Conservation (phyloP, 257 asterid genomes). For the Euphrasia confusa region DNA sequence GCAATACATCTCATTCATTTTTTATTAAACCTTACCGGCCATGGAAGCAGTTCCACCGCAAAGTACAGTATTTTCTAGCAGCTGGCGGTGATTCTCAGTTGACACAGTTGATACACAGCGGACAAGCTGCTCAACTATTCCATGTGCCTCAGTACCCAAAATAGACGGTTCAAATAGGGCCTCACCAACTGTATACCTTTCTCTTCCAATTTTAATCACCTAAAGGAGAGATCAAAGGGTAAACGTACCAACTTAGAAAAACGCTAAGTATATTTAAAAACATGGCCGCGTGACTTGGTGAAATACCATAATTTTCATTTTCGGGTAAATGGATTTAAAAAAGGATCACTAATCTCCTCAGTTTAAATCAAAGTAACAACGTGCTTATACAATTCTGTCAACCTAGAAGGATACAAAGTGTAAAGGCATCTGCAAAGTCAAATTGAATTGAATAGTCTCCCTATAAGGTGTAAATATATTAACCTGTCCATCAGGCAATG, state of each 20-base stretch:
- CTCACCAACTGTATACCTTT: constrained; percentile 81
- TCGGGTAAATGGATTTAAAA: background rate
- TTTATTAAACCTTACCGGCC: constrained; percentile 42
- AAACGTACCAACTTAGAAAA: constrained; percentile 4
- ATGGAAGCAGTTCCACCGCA: constrained; percentile 95
- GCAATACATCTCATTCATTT: constrained; percentile 11
- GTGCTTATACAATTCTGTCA: background rate
- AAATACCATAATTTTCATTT: background rate
- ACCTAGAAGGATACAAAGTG: too few species aligned
- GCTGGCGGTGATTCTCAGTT: constrained; percentile 92
- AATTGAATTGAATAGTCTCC: constrained; percentile 7
- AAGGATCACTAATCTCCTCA: constrained; percentile 1
- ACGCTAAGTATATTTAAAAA: background rate
- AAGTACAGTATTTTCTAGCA: constrained; percentile 86
- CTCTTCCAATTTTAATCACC: constrained; percentile 87
- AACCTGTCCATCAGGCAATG: constrained; percentile 97
- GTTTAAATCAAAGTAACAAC: background rate
- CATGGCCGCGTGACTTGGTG: background rate
- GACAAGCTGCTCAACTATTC: constrained; percentile 95
- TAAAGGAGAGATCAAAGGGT: constrained; percentile 23
- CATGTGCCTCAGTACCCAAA: constrained; percentile 77
- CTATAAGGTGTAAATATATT: constrained; percentile 5
- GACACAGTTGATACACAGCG: constrained; percentile 81
- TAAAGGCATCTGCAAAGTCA: constrained; percentile 1
- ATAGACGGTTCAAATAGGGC: constrained; percentile 86